These are phyloP conservation scores for Colletotrichum karsti DNA, from an alignment of 2,329 filamentous ascomycete genomes.

Conservation along the genomic window DNA sequence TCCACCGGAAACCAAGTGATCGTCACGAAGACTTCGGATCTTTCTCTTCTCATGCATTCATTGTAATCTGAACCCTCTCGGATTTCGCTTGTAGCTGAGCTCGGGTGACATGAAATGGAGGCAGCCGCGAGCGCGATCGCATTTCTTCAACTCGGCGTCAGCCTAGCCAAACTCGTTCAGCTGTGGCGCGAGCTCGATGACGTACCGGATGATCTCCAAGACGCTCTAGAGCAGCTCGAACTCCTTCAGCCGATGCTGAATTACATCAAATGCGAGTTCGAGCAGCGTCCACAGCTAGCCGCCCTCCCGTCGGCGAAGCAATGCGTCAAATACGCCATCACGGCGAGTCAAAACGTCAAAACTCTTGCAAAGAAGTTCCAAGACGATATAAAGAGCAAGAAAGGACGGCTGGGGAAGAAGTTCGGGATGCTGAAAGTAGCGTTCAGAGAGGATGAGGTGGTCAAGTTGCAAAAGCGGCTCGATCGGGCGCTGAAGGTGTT, in stretches of 20 bases:
- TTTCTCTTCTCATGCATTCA: too few species aligned
- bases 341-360: too few species aligned
- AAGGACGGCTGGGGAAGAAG: background rate
- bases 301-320: background rate
- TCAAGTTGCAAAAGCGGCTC: background rate
- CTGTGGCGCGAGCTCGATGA: background rate
- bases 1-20: too few species aligned
- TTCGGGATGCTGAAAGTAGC: background rate
- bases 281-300: background rate
- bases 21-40: too few species aligned
- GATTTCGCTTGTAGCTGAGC: too few species aligned
- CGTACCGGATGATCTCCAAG: background rate
- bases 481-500: background rate
- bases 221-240: background rate
- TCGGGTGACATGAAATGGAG: background rate
- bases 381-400: too few species aligned
- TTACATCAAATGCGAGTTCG: background rate
- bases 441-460: background rate
- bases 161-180: background rate
- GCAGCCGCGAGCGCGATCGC: background rate
- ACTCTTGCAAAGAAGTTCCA: too few species aligned
- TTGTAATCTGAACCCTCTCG: background rate
- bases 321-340: background rate
- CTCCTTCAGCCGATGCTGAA: background rate
- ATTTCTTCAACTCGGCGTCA: background rate